Base-by-base conservation (phyloP, 495 filamentous ascomycete species). In the Clavariopsis aquatica region DNA sequence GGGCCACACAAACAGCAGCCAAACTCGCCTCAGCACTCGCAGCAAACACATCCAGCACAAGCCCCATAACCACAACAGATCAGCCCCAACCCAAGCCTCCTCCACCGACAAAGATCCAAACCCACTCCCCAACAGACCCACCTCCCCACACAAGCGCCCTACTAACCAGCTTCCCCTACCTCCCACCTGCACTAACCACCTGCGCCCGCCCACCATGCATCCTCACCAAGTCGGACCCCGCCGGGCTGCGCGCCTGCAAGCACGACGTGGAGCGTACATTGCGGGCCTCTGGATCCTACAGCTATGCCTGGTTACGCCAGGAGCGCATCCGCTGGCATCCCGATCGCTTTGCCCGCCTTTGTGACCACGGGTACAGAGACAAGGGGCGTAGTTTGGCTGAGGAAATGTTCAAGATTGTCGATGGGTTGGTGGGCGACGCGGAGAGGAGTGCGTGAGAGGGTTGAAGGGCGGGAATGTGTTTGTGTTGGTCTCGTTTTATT, bases 261-360 rank as follows among this genome's bases (percentile, higher is more conserved):
- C 68, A 70, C 26, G 68, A 70, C 31, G 60, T 70, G 17, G 68
- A 70, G 41, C 12, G 45, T 0, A 47, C 64, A 4, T 49, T 70
- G 24, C 47, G 68, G 2, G 68, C 63, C 2, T 64, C 59, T 0
- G 68, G 64, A 19, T 15, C 52, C 23, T 70, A 70, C 31, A 64
- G 64, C 23, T 57, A 46, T 46, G 68, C 64, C 41, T 70, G 63
- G 63, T 49, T 70, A 27, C 45, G 60, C 15, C 63, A 67, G 41
- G 68, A 70, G 59, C 28, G 68, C 19, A 34, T 70, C 23, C 51
- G 68, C 22, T 70, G 68, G 68, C 68, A 70, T 61, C 68, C 63
- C 0, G 68, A 70, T 60, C 63, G 60, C 36, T 70, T 70, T 53
- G 68, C 59, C 19, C 31, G 64, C 20, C 24, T 70, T 8, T 70